phyloP scores from a whole-genome alignment of 2,329 filamentous ascomycete genomes.

The Fusarium piperis region DNA sequence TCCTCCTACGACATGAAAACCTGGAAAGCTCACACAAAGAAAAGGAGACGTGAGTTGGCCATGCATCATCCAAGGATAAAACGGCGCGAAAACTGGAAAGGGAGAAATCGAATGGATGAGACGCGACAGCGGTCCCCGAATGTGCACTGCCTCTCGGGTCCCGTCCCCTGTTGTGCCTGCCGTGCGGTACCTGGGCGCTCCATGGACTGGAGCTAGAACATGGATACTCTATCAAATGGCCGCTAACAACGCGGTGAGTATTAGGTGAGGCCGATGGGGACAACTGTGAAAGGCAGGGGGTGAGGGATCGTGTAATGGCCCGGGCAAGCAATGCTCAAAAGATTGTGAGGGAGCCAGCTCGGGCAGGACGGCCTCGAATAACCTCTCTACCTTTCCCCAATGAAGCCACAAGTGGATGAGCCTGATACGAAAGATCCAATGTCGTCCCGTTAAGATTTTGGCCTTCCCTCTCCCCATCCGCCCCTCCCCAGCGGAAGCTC shows the following conservation, averaged over 20 bases:
- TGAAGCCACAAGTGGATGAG: not conserved
- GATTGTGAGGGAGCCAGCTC: constrained; percentile 20
- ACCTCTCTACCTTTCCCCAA: not conserved
- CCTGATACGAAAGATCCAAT: not conserved
- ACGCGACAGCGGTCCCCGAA: not conserved
- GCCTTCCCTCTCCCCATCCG: not conserved
- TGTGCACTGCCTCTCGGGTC: not conserved
- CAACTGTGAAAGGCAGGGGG: constrained; percentile 2
- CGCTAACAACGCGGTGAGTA: constrained; percentile 27
- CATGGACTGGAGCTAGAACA: not conserved
- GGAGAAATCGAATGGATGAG: not conserved
- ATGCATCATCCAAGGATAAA: not conserved
- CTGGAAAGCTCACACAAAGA: not conserved
- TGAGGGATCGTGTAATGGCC: constrained; percentile 10
- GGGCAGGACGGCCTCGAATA: not conserved
- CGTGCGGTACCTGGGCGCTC: constrained; percentile 7
- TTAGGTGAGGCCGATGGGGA: constrained; percentile 11
- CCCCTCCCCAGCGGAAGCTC: constrained; percentile 16
- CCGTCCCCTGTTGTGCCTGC: not conserved
- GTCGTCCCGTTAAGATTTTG: constrained; percentile 11
- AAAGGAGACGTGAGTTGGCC: not conserved
- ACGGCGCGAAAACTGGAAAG: not conserved
- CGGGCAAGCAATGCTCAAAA: not conserved
- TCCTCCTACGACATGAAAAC: not conserved
- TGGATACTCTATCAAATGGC: not conserved